phyloP scores from a whole-genome alignment of 2,329 filamentous ascomycete genomes.

The Fusarium burgessii region DNA sequence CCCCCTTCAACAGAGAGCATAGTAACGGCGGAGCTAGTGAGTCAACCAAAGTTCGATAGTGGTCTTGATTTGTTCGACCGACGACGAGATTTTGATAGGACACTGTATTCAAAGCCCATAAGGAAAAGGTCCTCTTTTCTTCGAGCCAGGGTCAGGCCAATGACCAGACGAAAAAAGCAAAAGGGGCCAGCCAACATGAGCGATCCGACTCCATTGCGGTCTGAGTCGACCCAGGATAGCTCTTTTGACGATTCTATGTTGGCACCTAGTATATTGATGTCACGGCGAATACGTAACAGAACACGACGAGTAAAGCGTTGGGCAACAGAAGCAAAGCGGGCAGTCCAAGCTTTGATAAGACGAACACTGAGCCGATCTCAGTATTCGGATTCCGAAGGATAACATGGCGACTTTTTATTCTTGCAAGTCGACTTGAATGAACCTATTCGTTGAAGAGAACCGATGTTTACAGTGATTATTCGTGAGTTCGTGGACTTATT shows the following conservation, averaged over 20 bases:
- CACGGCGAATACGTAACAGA: conserved; percentile 34
- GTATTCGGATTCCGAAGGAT: conserved; percentile 26
- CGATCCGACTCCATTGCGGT: conserved; percentile 4
- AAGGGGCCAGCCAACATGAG: conserved; percentile 11
- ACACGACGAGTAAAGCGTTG: conserved; percentile 50
- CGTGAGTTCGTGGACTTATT: not conserved
- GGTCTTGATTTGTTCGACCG: not conserved
- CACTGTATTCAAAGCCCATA: conserved; percentile 25
- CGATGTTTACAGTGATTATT: not conserved
- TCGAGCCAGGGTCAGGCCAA: conserved; percentile 40
- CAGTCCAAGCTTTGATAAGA: conserved; percentile 50
- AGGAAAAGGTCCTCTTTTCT: conserved; percentile 50
- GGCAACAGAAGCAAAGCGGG: conserved; percentile 51
- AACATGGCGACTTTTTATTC: not conserved
- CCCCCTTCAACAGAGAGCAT: conserved; percentile 42
- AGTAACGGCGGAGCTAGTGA: conserved; percentile 12
- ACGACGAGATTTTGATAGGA: not conserved
- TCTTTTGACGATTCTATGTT: conserved; percentile 17
- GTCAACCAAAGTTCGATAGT: conserved; percentile 19
- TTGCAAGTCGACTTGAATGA: not conserved
- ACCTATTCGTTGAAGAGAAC: not conserved
- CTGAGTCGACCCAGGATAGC: conserved; percentile 4
- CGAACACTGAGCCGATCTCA: conserved; percentile 50
- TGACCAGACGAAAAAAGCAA: conserved; percentile 23
- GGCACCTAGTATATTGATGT: not conserved